phyloP scores from a whole-genome alignment of 108 stramenopile species.

The Asterionellopsis glacialis region DNA sequence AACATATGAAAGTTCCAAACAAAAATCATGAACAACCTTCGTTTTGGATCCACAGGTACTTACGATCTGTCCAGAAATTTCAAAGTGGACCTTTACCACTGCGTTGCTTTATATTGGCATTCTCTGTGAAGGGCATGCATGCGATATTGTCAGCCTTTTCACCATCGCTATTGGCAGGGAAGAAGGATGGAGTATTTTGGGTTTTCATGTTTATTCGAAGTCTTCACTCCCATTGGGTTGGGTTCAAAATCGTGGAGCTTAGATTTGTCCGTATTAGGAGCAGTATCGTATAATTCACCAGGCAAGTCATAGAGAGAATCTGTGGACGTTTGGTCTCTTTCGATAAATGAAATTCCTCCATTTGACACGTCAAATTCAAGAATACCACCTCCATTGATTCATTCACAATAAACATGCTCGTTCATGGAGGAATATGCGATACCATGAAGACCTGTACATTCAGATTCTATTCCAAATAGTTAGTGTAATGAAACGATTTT shows the following conservation, averaged over 20 bases:
- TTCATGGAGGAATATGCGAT: conserved; percentile 13
- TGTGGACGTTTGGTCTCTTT: conserved; percentile 1
- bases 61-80: background rate
- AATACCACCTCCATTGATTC: conserved; percentile 10
- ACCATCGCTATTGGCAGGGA: background rate
- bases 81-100: background rate
- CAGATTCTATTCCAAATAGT: background rate
- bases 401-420: conserved; percentile 14
- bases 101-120: conserved; percentile 11
- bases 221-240: background rate
- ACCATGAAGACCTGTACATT: conserved; percentile 1
- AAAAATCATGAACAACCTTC: no score
- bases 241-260: conserved; percentile 10
- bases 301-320: conserved; percentile 18
- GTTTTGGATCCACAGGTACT: no score
- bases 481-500: background rate
- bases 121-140: conserved; percentile 17
- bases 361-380: conserved; percentile 16
- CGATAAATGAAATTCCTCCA: background rate
- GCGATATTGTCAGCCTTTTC: conserved; percentile 4
- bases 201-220: conserved; percentile 1
- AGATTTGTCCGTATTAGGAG: conserved; percentile 4
- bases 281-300: conserved; percentile 5
- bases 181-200: conserved; percentile 10
- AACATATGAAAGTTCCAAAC: no score